These are phyloP conservation scores for Cenchrus americanus DNA, from an alignment of 176 grass and related monocot genomes.

Conservation along the genomic window DNA sequence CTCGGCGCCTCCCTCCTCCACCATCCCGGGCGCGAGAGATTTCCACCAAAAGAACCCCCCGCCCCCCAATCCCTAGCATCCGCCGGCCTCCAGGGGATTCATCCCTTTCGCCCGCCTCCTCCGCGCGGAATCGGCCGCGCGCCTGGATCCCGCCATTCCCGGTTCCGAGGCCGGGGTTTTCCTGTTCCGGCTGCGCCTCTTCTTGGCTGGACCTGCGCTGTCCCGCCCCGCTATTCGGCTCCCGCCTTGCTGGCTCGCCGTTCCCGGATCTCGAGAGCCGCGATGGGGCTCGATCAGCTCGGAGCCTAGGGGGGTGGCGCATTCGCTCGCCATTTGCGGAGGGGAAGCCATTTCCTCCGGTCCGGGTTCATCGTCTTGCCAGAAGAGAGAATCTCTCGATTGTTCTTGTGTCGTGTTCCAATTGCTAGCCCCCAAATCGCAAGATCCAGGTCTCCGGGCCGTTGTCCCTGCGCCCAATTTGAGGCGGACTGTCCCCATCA, in stretches of 20 bases:
- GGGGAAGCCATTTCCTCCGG: background rate
- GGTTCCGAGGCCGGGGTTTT: conserved; percentile 11
- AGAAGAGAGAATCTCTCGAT: background rate
- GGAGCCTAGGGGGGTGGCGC: conserved; percentile 22
- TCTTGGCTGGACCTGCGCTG: conserved; percentile 15
- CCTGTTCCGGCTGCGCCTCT: background rate
- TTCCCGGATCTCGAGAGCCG: conserved; percentile 33
- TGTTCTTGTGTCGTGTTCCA: background rate
- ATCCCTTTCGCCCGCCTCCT: background rate
- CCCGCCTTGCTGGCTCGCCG: background rate
- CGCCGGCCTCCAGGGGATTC: background rate
- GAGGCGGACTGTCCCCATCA: conserved; percentile 40
- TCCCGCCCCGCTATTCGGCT: background rate
- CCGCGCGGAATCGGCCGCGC: background rate
- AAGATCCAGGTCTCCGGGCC: conserved; percentile 48
- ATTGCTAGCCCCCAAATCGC: conserved; percentile 8
- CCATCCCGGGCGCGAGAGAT: conserved; percentile 1
- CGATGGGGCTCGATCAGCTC: conserved; percentile 33
- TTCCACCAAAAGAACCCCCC: background rate
- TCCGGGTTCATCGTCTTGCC: background rate
- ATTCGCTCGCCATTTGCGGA: conserved; percentile 42
- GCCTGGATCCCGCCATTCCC: conserved; percentile 33
- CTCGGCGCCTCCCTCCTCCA: background rate
- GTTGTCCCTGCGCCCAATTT: conserved; percentile 8
- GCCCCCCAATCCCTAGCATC: background rate